Evolutionary conservation across 2,329 filamentous ascomycete species (phyloP), one percentile per base, ranked within the genome.

Genomic region (Pseudocercospora eumusae): DNA sequence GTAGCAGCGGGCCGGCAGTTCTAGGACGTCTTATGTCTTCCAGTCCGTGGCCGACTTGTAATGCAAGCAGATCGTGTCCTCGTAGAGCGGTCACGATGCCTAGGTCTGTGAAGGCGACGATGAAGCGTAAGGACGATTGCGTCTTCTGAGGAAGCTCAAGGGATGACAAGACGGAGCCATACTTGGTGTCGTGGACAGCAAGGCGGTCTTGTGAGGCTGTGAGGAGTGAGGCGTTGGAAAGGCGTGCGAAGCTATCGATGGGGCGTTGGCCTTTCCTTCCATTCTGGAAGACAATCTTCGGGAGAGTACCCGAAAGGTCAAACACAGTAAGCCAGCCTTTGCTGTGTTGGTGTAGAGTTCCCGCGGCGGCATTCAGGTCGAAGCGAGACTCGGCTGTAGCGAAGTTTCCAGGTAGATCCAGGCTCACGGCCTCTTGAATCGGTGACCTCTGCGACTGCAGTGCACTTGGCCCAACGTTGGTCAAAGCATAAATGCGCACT

Each of bases 161-260:
- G 6, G 77, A 75, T 1, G 78, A 78, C 64, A 83, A 76, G 3
- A 80, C 65, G 5, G 83, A 82, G 57, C 78, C 83, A 73, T 87
- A 92, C 62, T 87, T 84, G 33, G 88, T 85, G 74, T 92, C 91
- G 73, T 88, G 89, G 13, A 91, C 79, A 45, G 79, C 81, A 44
- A 89, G 82, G 0, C 81, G 80, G 9, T 80, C 76, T 0, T 80
- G 69, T 0, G 86, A 86, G n/a, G 84, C 80, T 1, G 85, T 82
- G 49, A 93, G 80, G 1, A 91, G 75, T 4, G 88, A 85, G 7
- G 88, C 86, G 60, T 83, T 84, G 7, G 88, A 90, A 0, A 92
- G 77, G 6, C 87, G 83, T 6, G 88, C 72, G 69, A 91, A 90
- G 1, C 88, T 88, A 20, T 80, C 79, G 2, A 86, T 79, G 1